Evolutionary conservation across 306 rosid genomes (phyloP), one percentile per base, ranked within the genome.

Genomic region (Neltuma alba): DNA sequence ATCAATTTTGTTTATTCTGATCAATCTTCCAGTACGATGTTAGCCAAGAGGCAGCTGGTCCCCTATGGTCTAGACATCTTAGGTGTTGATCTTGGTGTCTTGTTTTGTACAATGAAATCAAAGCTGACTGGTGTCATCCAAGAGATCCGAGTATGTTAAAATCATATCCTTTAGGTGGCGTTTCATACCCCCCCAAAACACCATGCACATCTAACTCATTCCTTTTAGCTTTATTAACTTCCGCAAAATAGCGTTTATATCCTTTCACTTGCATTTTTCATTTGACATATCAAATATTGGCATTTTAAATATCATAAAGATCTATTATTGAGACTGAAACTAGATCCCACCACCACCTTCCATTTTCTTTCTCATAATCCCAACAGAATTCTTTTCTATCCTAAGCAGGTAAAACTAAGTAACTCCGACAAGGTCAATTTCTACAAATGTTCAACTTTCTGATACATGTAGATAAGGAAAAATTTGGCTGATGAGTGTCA

Each of bases 401-500:
- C 66, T 6, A 28, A 28, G 36, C 9, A 28, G 34, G n/a, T 27
- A 28, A 21, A 28, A 14, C 60, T 13, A 25, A 44, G 70, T 15
- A 31, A 41, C 50, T 65, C 33, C 8, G 38, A 45, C 76, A 36
- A 18, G 72, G 37, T 67, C 52, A 67, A 28, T 16, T 42, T 74
- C 9, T 68, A 71, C 9, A 38, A 4, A 25, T 28, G 36, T 20
- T 60, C 38, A 66, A 30, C 58, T 66, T 37, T 0, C 1, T 15
- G 12, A 11, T n/a, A 9, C 50, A 67, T 67, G 21, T 1, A 40
- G 31, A 67, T 38, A 38, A 1, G 13, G 2, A 37, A 67, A 21
- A 38, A 9, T 38, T 21, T 38, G 48, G 72, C 72, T 8, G 42
- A 75, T 21, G 34, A 50, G 48, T 18, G 62, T 38, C 28, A 83